Evolutionary conservation across 192 early-diverging fungal species (phyloP), one percentile per base, ranked within the genome.

Genomic region (Lunasporangiospora selenospora): DNA sequence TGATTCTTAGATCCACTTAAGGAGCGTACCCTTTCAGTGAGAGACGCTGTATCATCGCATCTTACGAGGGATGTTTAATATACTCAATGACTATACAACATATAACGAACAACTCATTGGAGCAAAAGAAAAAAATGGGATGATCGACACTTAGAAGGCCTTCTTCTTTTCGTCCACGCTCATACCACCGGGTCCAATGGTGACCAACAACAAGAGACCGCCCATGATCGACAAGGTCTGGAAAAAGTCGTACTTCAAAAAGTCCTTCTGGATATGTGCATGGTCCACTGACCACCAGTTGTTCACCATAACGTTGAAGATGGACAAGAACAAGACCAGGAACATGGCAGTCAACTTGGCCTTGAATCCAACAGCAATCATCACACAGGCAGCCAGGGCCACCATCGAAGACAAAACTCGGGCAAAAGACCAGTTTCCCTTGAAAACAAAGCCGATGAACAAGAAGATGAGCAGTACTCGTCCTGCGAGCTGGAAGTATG

Each of bases 151-250:
- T 79, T 91, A 97, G 80, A 89, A 96, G 53, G 84, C 88, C 75
- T 98, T 98, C 81, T 98, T 98, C 85, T 98, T 97, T 75, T 97
- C 94, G 79, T 98, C 96, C 70, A 97, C 85, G 38, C 93, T 95
- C 64, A 96, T 86, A 51, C 93, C 93, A 58, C 96, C 95, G 34
- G 88, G 89, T 45, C 95, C 96, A 45, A 96, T 84, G 69, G 92
- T 98, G 67, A 93, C 90, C 23, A 98, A 85, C 43, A 98, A 79
- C 33, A 98, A 81, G 73, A 98, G 93, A 37, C 97, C 97, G 48
- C 97, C 97, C 87, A 94, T 88, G 81, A 96, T 95, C 12, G 91
- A 93, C 46, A 97, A 79, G 2, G 92, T 98, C 79, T 98, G 96
- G 89, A 97, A 98, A 76, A 98, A 98, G 81, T 98, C 96, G 76